A percentile compares a stretch with the other conserved stretches of the same genome.
phyloP scores from a whole-genome alignment of 148 eudicot genomes.

The Cornus controversa region DNA sequence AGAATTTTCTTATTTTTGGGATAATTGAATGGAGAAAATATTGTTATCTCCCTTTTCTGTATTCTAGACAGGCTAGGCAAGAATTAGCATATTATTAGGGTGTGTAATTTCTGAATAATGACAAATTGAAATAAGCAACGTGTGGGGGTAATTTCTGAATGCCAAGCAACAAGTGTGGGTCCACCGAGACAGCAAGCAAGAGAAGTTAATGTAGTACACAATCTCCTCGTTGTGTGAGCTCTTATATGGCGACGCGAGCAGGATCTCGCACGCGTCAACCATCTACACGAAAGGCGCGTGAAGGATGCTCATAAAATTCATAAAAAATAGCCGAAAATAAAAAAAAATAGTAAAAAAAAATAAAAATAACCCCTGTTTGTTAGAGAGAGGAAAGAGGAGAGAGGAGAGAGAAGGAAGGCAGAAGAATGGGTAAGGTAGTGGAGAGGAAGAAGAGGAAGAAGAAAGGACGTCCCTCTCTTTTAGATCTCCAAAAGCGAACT shows the following conservation, averaged over 20 bases:
- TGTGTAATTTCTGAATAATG: no score
- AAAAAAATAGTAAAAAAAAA: not conserved
- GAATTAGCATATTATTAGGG: no score
- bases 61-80: no score
- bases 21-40: no score
- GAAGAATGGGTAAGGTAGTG: conserved; percentile 39
- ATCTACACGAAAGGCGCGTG: not conserved
- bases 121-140: no score
- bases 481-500: conserved; percentile 48
- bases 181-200: no score
- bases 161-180: no score
- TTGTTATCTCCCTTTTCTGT: no score
- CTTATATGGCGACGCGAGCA: no score
- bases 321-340: not conserved
- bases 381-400: conserved; percentile 14
- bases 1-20: no score
- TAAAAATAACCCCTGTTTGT: not conserved
- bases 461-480: conserved; percentile 59
- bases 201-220: not conserved
- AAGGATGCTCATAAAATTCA: not conserved
- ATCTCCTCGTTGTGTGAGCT: no score
- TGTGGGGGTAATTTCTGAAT: no score
- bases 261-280: not conserved
- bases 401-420: conserved; percentile 1
- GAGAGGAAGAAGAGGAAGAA: conserved; percentile 51